Evolutionary conservation across 352 stramenopile genomes (phyloP), one percentile per base, ranked within the genome.

Genomic region (Blastocystis sp.): DNA sequence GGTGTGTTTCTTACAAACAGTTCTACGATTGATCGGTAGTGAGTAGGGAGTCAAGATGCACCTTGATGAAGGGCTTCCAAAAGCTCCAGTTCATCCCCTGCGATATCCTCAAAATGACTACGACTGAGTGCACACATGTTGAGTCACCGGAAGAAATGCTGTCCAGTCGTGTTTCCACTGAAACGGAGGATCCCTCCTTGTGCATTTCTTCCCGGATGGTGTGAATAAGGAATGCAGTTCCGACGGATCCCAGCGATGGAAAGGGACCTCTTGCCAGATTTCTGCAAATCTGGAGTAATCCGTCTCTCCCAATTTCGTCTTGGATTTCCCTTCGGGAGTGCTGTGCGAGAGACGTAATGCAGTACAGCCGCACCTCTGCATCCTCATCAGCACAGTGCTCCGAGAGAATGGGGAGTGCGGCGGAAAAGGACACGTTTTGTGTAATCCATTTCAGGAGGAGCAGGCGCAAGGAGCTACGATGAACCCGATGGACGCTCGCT

Each of bases 81-180:
- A 81, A 65, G 7, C 21, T 21, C 38, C 42, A 63, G 34, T 64
- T 64, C 21, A 52, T 21, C 9, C 71, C 71, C 66, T 48, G 17
- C 9, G 71, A 81, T 14, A 64, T 3, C 42, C 66, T 21, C 28
- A 81, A 54, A 42, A 81, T 42, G 10, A 81, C 71, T 64, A 43
- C 43, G 17, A 42, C 38, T 38, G 60, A 19, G 3, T 60, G 71
- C 14, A 40, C 21, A 66, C 38, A 65, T 3, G 38, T 0, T 43
- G 17, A 19, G 24, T 38, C 19, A 3, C 24, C n/a, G 34, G 48
- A 38, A 71, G 6, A 11, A 21, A 71, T 24, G 3, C 40, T 24
- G 24, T 71, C 19, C n/a, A 28, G 40, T 43, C 24, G 24, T 43
- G 21, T 24, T 71, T 71, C 64, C 24, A 14, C 43, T 7, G 64